Base-by-base conservation (phyloP, 331 rosid species). In the Acacia pycnantha region DNA sequence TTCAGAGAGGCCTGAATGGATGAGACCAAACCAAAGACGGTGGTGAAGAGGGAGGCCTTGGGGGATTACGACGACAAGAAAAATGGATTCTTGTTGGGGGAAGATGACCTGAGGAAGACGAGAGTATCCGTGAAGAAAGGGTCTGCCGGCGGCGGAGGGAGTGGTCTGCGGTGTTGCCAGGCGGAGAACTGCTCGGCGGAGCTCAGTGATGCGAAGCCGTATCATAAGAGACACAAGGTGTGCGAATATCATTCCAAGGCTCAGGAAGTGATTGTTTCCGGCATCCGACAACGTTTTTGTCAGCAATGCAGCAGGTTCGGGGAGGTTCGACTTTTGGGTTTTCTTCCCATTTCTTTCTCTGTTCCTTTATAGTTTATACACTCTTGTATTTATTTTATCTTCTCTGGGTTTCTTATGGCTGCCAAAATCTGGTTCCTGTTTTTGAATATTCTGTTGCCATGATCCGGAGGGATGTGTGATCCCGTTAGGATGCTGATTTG, bases 231-330 rank as follows among this genome's bases (percentile, higher is more conserved):
- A 81, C 95, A 89, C 73, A 92, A 72, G 88, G 95, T 92, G 24
- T 92, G 97, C 74, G 92, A 92, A 79, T 68, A 56, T 51, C 97
- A 92, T 78, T 85, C 95, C 64, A 90, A 92, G 85, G 90, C 95
- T 84, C 92, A 85, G 87, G 86, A 81, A n/a, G 97, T 89, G 64
- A 73, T 90, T 68, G 91, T 92, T 26, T 79, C 50, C n/a, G 97
- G 97, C 50, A 67, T 70, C 0, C 74, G 85, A 51, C 93, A 90
- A 67, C 88, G 97, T 51, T 92, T 92, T 79, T 92, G 95, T 80
- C 95, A 92, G 82, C 97, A 92, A 89, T 92, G 97, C 79, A 92
- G 95, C 97, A 90, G 97, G 97, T 92, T 78, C 59, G 53, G 61
- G 73, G 65, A 51, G 68, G 33, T 59, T 37, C 73, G 54, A 50